Evolutionary conservation across 2,329 filamentous ascomycete species (phyloP).

Genomic region (Pseudogymnoascus sp.): DNA sequence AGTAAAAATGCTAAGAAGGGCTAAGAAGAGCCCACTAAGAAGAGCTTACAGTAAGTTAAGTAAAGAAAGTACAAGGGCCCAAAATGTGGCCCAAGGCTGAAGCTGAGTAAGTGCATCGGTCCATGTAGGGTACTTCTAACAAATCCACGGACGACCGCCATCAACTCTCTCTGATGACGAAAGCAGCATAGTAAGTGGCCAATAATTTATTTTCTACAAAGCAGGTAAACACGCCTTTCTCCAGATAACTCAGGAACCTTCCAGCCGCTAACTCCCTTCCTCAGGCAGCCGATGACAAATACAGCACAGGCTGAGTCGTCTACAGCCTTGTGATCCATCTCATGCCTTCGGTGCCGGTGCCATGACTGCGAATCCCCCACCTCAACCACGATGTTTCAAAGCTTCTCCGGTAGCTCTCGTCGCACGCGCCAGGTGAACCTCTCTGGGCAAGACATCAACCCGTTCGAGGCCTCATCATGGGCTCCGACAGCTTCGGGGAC

Average conservation of each 20-base stretch:
- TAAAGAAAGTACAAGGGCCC: too few relatives aligned
- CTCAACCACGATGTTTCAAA: constrained; percentile 64
- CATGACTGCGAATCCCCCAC: constrained; percentile 13
- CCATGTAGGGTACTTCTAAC: background rate
- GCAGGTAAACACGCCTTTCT: background rate
- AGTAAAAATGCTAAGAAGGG: background rate
- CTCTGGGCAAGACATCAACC: constrained; percentile 73
- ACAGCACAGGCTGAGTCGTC: background rate
- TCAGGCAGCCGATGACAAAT: background rate
- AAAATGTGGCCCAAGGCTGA: background rate
- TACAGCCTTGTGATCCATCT: background rate
- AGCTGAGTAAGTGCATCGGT: constrained; percentile 6
- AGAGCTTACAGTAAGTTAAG: background rate
- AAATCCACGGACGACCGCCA: background rate
- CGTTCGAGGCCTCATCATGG: constrained; percentile 60
- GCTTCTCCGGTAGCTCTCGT: constrained; percentile 81
- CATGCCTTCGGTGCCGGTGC: background rate
- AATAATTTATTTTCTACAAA: background rate
- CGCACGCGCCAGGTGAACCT: constrained; percentile 89
- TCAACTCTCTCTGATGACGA: background rate
- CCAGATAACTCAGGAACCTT: background rate
- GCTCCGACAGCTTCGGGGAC: constrained; percentile 50
- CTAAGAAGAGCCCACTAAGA: background rate
- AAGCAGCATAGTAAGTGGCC: constrained; percentile 1
- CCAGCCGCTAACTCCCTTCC: background rate